Base-by-base conservation (phyloP, 768 basidiomycete species). In the Rhizopogon vesiculosus region DNA sequence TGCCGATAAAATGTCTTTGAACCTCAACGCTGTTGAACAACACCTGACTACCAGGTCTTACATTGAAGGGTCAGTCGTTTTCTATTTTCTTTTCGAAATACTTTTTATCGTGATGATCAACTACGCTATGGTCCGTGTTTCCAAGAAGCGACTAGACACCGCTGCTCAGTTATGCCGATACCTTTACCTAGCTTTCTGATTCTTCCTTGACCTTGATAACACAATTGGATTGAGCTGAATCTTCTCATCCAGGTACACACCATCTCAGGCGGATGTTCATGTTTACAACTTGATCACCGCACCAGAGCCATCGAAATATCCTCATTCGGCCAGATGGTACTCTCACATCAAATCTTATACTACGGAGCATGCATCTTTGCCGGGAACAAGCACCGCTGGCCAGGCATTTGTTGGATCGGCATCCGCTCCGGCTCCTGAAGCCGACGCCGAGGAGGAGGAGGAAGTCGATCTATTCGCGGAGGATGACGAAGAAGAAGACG, bases 81-180 rank as follows among this genome's bases (percentile, higher is more conserved):
- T 49, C 45, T 49, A 40, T 51, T 35, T 45, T 48, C 42, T 28
- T 33, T 33, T 33, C 10, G 31, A 33, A 33, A 51, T 33, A 38
- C 46, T 40, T 61, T 59, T 56, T 55, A 62, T 58, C 58, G 51
- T 80, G 86, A 91, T 89, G 89, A 90, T 72, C 72, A 25, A 68
- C 61, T 63, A 76, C 69, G 88, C 88, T 89, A 89, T 91, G 91
- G 91, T 93, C 90, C 91, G 91, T 91, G 90, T 92, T 92, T 89
- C 91, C 83, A 85, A 92, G 88, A 84, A 83, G 87, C 85, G 89
- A 85, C 78, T 87, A 93, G 91, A 92, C 87, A 89, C 82, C 89
- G 86, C 87, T 84, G 81, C 73, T 74, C 73, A 77, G 81, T 70
- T 70, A 76, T 91, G 89, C 86, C 76, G 89, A 91, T 64, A 88